Evolutionary conservation across 2,329 filamentous ascomycete genomes (phyloP), one percentile per base, ranked within the genome.

Genomic region (Pseudocercospora eumusae): DNA sequence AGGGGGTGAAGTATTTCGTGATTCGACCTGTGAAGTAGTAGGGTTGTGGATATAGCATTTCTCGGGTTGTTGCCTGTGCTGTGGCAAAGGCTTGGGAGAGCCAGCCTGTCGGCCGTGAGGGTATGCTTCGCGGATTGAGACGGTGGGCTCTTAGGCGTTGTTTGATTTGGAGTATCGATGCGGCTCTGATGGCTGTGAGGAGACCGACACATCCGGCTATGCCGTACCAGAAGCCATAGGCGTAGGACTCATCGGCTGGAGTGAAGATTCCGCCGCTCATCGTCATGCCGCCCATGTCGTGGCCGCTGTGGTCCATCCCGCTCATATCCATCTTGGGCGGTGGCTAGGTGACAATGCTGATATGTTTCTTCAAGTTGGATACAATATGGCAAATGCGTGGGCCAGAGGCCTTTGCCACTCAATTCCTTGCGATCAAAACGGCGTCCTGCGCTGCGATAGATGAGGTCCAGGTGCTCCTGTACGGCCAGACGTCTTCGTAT

Each of bases 1-100:
- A 61, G n/a, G 71, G 72, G 5, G 59, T 73, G 66, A 74, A 72
- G 62, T 70, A 73, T 61, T 66, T 72, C 59, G 63, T 68, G 42
- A 73, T 59, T 1, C 58, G 61, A 50, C 72, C 72, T 2, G 68
- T 71, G 66, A 73, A 74, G 45, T 67, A 67, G 4, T 71, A 23
- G 0, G 71, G 71, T 50, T 74, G 72, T 15, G 72, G 64, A 36
- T 73, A 73, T 2, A 68, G 53, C 33, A 69, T 58, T 60, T 74
- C 72, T 61, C 72, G 58, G 7, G 61, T 55, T 3, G 64, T 61
- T 15, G 72, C 71, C 1, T 64, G 71, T 4, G 63, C 60, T 15
- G 71, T 73, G 2, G 72, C 72, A 44, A 65, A 72, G n/a, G 66
- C 49, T 56, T 70, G 71, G 3, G 67, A 64, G 7, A 70, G n/a